Conservation (phyloP, 192 early-diverging fungal species). For the Geranomyces michiganensis region DNA sequence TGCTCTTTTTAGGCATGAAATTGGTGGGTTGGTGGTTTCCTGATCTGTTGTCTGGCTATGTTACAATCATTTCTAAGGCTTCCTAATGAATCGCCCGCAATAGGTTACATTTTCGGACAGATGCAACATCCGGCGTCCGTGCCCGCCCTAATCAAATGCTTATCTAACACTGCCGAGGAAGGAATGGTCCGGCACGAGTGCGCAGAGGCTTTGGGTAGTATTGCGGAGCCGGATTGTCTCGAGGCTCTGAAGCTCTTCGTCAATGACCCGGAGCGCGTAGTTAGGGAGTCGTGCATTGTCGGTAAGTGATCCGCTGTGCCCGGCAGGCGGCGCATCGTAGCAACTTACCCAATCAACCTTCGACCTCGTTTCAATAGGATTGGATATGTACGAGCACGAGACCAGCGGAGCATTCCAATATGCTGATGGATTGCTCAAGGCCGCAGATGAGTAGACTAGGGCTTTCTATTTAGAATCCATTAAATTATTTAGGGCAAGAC, state of each 20-base stretch:
- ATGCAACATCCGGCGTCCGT: conserved; percentile 91
- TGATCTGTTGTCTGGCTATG: too few species aligned
- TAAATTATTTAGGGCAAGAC: too few species aligned
- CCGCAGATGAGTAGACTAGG: neutral
- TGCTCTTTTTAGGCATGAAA: conserved; percentile 92
- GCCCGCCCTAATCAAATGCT: conserved; percentile 70
- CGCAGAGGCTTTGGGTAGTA: conserved; percentile 94
- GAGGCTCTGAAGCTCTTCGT: conserved; percentile 71
- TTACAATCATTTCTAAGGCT: too few species aligned
- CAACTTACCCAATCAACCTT: too few species aligned
- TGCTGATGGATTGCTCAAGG: conserved; percentile 48
- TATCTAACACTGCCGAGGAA: conserved; percentile 76
- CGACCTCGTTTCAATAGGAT: neutral
- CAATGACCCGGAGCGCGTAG: conserved; percentile 77
- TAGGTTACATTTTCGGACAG: conserved; percentile 95
- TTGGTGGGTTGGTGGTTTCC: conserved; percentile 45
- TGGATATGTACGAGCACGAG: conserved; percentile 97
- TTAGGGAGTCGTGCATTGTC: conserved; percentile 89
- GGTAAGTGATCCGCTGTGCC: too few species aligned
- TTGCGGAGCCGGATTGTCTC: conserved; percentile 87
- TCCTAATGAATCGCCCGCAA: too few species aligned
- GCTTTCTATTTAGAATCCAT: neutral
- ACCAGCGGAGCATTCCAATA: conserved; percentile 86
- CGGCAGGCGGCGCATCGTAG: too few species aligned
- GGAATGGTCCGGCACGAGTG: conserved; percentile 97